Evolutionary conservation across 2,329 filamentous ascomycete genomes (phyloP).

Genomic region (Coleophoma eucalyptorum): DNA sequence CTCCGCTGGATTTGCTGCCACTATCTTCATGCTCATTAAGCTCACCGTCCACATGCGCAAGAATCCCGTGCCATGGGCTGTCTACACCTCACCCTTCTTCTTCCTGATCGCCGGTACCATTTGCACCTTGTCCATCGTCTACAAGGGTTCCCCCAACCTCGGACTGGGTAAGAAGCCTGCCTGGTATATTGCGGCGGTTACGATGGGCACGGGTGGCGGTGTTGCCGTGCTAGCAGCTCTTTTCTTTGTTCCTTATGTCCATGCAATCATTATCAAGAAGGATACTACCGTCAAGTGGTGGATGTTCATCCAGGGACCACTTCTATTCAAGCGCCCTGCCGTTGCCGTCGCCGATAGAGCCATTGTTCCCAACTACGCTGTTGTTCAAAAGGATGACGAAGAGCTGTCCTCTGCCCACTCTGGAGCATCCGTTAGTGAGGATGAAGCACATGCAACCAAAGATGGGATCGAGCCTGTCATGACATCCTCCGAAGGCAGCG

Average conservation of each 20-base stretch:
- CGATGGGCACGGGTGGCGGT: conserved; percentile 59
- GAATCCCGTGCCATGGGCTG: conserved; percentile 68
- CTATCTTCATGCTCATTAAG: conserved; percentile 73
- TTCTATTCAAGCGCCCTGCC: conserved; percentile 56
- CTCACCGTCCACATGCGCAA: conserved; percentile 65
- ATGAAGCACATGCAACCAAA: conserved; percentile 19
- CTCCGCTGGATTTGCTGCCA: conserved; percentile 59
- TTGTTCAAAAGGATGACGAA: conserved; percentile 63
- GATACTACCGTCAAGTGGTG: conserved; percentile 63
- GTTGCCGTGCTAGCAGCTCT: conserved; percentile 55
- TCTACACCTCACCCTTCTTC: conserved; percentile 71
- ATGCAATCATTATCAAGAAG: conserved; percentile 64
- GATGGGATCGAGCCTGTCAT: conserved; percentile 17
- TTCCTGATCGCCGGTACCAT: conserved; percentile 73
- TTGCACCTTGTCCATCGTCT: conserved; percentile 74
- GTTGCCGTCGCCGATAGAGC: conserved; percentile 49
- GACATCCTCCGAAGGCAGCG: conserved; percentile 24
- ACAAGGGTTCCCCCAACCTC: conserved; percentile 73
- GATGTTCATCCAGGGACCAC: conserved; percentile 58
- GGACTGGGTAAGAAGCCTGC: conserved; percentile 61
- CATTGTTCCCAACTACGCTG: conserved; percentile 70
- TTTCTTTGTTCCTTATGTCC: conserved; percentile 71
- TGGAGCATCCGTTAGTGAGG: conserved; percentile 21
- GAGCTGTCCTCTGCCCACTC: conserved; percentile 31
- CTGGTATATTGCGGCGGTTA: conserved; percentile 65